These are phyloP conservation scores for Penicillium robsamsonii DNA, from an alignment of 495 filamentous ascomycete species.

Conservation along the genomic window DNA sequence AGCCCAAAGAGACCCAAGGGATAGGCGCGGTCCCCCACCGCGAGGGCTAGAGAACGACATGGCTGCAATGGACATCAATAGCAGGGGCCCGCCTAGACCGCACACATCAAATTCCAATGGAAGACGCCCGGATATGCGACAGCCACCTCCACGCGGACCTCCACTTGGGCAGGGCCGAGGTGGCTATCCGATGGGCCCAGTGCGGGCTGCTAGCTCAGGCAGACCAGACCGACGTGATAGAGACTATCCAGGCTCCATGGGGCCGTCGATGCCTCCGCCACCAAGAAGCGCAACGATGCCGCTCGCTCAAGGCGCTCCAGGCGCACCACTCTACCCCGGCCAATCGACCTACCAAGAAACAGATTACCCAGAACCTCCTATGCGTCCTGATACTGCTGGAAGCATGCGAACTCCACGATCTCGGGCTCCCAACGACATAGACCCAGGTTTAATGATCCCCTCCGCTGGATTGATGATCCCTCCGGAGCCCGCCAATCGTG, in stretches of 20 bases:
- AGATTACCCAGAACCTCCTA: conserved; percentile 23
- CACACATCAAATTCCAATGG: conserved; percentile 41
- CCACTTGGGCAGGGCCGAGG: conserved; percentile 24
- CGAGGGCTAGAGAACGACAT: conserved; percentile 51
- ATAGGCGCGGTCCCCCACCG: conserved; percentile 25
- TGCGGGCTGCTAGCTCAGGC: conserved; percentile 30
- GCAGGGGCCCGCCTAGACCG: conserved; percentile 35
- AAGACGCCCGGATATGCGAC: conserved; percentile 32
- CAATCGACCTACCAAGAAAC: conserved; percentile 36
- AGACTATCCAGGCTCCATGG: conserved; percentile 31
- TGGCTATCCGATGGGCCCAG: conserved; percentile 24
- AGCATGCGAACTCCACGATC: conserved; percentile 19
- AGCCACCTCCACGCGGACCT: conserved; percentile 29
- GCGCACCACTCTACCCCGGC: conserved; percentile 28
- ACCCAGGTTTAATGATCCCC: conserved; percentile 19
- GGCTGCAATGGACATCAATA: conserved; percentile 57
- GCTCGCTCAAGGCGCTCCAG: conserved; percentile 8
- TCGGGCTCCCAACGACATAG: conserved; percentile 18
- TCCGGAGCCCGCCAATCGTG: conserved; percentile 21
- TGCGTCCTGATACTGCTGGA: conserved; percentile 31
- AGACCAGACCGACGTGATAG: conserved; percentile 28
- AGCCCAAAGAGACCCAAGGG: conserved; percentile 23
- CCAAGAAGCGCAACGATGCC: conserved; percentile 44
- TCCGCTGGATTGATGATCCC: conserved; percentile 7
- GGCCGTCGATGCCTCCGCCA: conserved; percentile 30